Conservation (phyloP, 768 basidiomycete species). For the Cytidiella melzeri region DNA sequence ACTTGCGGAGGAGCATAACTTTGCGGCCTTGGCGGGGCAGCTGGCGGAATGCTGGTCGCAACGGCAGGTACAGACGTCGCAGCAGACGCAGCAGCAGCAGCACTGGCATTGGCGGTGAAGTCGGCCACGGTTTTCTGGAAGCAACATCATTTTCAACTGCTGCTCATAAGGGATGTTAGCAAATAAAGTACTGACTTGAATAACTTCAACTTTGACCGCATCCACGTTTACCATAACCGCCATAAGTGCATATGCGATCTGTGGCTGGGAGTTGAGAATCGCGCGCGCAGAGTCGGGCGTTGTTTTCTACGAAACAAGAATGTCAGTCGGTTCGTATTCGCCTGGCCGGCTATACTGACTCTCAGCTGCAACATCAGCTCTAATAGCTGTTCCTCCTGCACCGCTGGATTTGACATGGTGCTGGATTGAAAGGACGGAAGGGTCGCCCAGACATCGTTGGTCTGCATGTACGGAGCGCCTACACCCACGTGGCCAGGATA, state of each 20-base stretch:
- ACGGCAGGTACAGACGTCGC: constrained; percentile 22
- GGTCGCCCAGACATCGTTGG: neutral
- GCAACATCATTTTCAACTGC: neutral
- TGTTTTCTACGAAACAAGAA: constrained; percentile 48
- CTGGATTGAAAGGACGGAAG: too few species aligned
- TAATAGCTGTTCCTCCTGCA: constrained; percentile 60
- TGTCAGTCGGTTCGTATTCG: too few species aligned
- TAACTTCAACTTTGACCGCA: constrained; percentile 66
- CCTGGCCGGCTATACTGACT: constrained; percentile 28
- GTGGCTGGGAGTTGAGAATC: constrained; percentile 67
- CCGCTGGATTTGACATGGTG: constrained; percentile 46
- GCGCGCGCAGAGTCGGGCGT: constrained; percentile 61
- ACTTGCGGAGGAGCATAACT: neutral
- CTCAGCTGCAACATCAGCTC: constrained; percentile 75
- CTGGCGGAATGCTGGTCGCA: constrained; percentile 18
- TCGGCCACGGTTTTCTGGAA: constrained; percentile 57
- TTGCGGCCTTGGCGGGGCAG: constrained; percentile 3
- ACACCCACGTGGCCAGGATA: constrained; percentile 1
- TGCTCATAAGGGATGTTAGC: neutral
- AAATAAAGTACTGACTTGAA: constrained; percentile 45
- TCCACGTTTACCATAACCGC: constrained; percentile 74
- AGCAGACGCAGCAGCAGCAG: constrained; percentile 25
- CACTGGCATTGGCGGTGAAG: constrained; percentile 29
- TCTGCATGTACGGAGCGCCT: neutral
- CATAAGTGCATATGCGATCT: constrained; percentile 73